Base-by-base conservation (phyloP, 2,329 filamentous ascomycete species). In the Hymenoscyphus repandus region DNA sequence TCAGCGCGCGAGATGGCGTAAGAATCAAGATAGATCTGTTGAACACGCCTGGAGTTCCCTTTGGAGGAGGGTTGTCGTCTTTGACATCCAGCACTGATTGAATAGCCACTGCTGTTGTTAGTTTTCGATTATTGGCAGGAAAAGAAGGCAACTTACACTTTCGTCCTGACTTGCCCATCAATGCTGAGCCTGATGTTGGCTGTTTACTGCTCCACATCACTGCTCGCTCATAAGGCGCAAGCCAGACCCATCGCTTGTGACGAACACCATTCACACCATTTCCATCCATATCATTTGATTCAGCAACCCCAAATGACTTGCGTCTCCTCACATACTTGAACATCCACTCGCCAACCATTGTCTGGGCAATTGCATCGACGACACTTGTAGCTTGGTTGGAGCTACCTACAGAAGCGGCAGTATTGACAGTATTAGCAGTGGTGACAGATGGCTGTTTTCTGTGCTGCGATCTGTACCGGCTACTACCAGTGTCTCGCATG, bases 131-230 rank as follows among this genome's bases (percentile, higher is more conserved):
- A 50, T 42, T 33, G 30, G 42, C 49, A 36, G 7, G 13, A 51
- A 40, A 45, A 51, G 42, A 41, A 49, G 43, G 36, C 17, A 51
- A 82, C 90, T 83, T 78, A 96, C 92, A 72, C 72, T 97, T 99
- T 61, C 93, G 85, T 49, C 93, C 93, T 65, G 86, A 87, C 74
- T 97, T 99, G 59, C 93, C 93, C 76, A 97, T 78, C 68, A 99
- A 71, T 31, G 91, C 92, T 62, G 82, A 86, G 31, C 91, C 90
- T 60, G 85, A 90, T 9, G 85, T 89, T 13, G 93, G 93, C 70
- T 99, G 93, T 75, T 95, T 96, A 76, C 87, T 95, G 69, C 92
- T 96, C 93, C 93, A 99, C 69, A 99, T 88, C 53, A 99, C 92
- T 11, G 92, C 86, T 56, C 91, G 80, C 70, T 99, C 93, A 65